These are phyloP conservation scores for Geranomyces michiganensis DNA, from an alignment of 192 early-diverging fungal species.

Conservation along the genomic window DNA sequence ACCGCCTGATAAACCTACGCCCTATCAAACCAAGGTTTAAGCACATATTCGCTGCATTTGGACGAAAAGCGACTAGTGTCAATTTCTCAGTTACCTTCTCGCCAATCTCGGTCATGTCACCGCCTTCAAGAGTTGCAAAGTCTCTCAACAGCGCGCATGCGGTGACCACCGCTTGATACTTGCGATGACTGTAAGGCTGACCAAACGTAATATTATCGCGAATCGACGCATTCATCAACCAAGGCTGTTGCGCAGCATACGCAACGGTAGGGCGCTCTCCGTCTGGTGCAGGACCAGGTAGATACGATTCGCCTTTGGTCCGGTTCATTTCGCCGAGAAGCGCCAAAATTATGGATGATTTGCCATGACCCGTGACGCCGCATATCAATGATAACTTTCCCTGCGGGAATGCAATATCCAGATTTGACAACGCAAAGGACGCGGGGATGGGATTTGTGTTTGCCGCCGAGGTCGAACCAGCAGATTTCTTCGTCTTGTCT, in stretches of 20 bases:
- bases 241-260: slow-evolving; percentile 76
- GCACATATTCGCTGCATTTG: slow-evolving; percentile 32
- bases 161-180: slow-evolving; percentile 79
- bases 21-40: slow-evolving; percentile 40
- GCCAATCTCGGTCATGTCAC: slow-evolving; percentile 89
- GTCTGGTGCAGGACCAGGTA: slow-evolving; percentile 32
- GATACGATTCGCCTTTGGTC: slow-evolving; percentile 32
- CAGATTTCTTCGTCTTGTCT: not conserved
- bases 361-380: slow-evolving; percentile 91
- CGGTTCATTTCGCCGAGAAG: slow-evolving; percentile 79
- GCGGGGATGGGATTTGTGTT: not conserved
- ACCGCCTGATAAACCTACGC: slow-evolving; percentile 54
- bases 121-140: slow-evolving; percentile 78
- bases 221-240: slow-evolving; percentile 63
- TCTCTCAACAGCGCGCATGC: slow-evolving; percentile 86
- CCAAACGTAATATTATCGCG: slow-evolving; percentile 85
- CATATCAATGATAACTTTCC: slow-evolving; percentile 63
- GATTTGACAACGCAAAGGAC: slow-evolving; percentile 42
- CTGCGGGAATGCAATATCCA: slow-evolving; percentile 31
- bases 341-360: slow-evolving; percentile 74
- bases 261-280: slow-evolving; percentile 54
- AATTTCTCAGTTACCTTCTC: too few species aligned
- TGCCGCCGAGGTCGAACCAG: not conserved
- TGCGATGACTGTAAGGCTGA: slow-evolving; percentile 63
- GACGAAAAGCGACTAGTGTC: too few species aligned